Percentiles rank a stretch among this genome's conserved stretches.
These are phyloP conservation scores for Candida glucosophila DNA, from an alignment of 1,139 yeast species.

Conservation along the genomic window DNA sequence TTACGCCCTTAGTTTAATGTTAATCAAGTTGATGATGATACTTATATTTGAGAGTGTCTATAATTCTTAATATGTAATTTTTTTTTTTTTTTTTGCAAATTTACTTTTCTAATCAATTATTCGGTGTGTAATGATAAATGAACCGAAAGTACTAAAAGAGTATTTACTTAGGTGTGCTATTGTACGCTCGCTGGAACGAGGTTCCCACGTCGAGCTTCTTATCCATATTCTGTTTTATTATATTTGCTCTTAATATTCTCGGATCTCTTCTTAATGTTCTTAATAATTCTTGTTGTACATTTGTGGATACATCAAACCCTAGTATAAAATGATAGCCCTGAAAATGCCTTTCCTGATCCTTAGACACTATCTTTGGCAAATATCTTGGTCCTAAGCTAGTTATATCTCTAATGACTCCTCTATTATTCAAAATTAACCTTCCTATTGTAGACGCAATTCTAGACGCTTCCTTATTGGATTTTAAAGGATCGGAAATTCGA, in stretches of 20 bases:
- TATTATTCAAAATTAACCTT: constrained; percentile 70
- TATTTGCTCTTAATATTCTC: constrained; percentile 72
- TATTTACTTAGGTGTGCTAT: constrained; percentile 4
- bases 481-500: constrained; percentile 55
- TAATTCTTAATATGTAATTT: constrained; percentile 1
- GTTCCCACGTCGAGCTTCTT: constrained; percentile 46
- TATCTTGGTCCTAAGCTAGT: constrained; percentile 72
- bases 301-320: constrained; percentile 78
- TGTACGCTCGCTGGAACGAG: constrained; percentile 29
- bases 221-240: constrained; percentile 59
- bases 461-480: constrained; percentile 54
- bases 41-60: background rate
- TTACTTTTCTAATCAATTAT: too few relatives aligned
- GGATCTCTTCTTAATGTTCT: constrained; percentile 83
- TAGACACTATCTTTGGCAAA: constrained; percentile 73
- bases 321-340: constrained; percentile 84
- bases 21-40: background rate
- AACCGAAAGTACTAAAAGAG: too few relatives aligned
- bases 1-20: too few relatives aligned
- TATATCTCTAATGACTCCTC: constrained; percentile 84
- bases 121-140: too few relatives aligned
- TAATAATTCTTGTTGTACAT: constrained; percentile 77
- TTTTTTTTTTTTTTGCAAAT: too few relatives aligned
- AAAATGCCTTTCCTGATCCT: constrained; percentile 83
- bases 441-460: constrained; percentile 78